phyloP scores from a whole-genome alignment of 352 stramenopile species.

The Pythium chondricola region DNA sequence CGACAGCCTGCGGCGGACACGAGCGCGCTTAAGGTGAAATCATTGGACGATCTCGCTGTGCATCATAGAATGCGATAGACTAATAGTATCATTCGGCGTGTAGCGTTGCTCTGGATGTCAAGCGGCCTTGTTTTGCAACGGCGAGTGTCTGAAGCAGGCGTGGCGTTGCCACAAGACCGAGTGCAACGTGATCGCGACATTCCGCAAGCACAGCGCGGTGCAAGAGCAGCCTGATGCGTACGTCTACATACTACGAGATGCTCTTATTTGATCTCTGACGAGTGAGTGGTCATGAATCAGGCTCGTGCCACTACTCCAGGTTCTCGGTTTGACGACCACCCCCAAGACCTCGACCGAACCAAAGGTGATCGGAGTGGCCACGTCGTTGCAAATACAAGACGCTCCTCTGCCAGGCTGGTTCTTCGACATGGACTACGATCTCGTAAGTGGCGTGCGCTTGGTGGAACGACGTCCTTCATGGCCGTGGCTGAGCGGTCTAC shows the following conservation, averaged over 20 bases:
- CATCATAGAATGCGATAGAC: no score
- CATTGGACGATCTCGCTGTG: not conserved
- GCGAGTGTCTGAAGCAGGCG: constrained; percentile 49
- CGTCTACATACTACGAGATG: no score
- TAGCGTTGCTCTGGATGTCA: constrained; percentile 63
- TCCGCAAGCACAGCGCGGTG: constrained; percentile 24
- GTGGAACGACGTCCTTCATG: no score
- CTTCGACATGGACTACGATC: constrained; percentile 45
- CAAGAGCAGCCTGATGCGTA: not conserved
- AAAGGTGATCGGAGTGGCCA: constrained; percentile 41
- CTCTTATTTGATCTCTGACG: not conserved
- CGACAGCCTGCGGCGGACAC: constrained; percentile 37
- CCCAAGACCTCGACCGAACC: constrained; percentile 30
- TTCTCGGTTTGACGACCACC: constrained; percentile 27
- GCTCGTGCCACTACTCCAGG: constrained; percentile 28
- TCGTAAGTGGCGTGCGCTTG: constrained; percentile 29
- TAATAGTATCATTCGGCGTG: no score
- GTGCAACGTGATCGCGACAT: constrained; percentile 48
- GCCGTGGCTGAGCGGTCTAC: not conserved
- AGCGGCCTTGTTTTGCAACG: constrained; percentile 53
- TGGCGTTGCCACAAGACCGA: constrained; percentile 59
- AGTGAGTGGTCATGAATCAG: constrained; percentile 13
- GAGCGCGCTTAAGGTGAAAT: constrained; percentile 36
- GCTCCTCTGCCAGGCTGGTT: constrained; percentile 57
- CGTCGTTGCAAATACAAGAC: constrained; percentile 41